phyloP scores from a whole-genome alignment of 305 asterid genomes.

The Fraxinus nigra region DNA sequence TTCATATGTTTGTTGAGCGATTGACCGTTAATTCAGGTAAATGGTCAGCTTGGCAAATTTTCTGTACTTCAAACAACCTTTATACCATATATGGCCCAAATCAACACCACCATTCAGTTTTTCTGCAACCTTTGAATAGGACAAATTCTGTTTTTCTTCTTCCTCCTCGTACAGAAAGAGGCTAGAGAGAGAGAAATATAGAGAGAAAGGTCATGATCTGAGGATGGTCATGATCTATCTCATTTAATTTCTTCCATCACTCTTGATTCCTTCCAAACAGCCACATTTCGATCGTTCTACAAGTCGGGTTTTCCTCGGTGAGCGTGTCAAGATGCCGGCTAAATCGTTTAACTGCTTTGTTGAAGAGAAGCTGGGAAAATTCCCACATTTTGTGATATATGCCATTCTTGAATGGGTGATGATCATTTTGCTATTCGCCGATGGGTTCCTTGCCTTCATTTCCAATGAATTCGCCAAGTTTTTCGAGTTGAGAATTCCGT shows the following conservation, averaged over 20 bases:
- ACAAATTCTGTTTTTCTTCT: slow-evolving; percentile 16
- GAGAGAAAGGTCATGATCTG: slow-evolving; percentile 52
- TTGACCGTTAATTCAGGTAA: slow-evolving; percentile 57
- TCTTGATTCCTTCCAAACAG: slow-evolving; percentile 1
- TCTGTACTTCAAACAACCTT: slow-evolving; percentile 6
- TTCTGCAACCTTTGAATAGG: slow-evolving; percentile 31
- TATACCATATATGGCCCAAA: slow-evolving; percentile 26
- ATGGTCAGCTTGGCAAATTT: slow-evolving; percentile 18
- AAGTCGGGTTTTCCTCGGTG: not conserved
- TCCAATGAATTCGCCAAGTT: slow-evolving; percentile 59
- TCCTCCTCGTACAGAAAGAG: slow-evolving; percentile 20
- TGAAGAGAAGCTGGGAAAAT: slow-evolving; percentile 48
- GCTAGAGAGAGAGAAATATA: not conserved
- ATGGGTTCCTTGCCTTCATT: slow-evolving; percentile 67
- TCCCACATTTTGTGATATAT: slow-evolving; percentile 48
- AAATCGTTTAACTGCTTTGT: slow-evolving; percentile 38
- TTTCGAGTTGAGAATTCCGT: slow-evolving; percentile 62
- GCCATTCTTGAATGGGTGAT: slow-evolving; percentile 76
- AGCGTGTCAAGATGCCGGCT: slow-evolving; percentile 25
- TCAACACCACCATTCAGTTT: slow-evolving; percentile 28
- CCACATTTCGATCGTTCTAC: not conserved
- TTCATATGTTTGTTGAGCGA: slow-evolving; percentile 20
- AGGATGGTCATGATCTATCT: slow-evolving; percentile 68
- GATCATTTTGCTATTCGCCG: slow-evolving; percentile 63
- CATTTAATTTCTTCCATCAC: slow-evolving; percentile 28